Conservation (phyloP, 2,329 filamentous ascomycete genomes). For the Colletotrichum sp. region DNA sequence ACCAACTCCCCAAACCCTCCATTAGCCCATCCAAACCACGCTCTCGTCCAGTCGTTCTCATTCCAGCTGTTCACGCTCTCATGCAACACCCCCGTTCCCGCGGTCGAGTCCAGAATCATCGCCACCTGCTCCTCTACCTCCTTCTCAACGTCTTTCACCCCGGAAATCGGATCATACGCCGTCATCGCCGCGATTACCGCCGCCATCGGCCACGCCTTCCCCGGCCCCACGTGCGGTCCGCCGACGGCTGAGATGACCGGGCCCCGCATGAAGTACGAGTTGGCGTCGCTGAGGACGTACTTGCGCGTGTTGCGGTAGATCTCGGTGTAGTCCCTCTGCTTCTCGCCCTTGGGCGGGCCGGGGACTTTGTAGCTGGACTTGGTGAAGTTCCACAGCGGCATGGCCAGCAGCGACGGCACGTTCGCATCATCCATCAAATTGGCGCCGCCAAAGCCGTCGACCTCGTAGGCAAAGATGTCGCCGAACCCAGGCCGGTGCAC, state of each 20-base stretch:
- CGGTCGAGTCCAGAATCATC: conserved; percentile 45
- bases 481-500: conserved; percentile 58
- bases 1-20: conserved; percentile 48
- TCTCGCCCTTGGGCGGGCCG: conserved; percentile 1
- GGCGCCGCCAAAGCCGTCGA: conserved; percentile 73
- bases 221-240: conserved; percentile 68
- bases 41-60: conserved; percentile 42
- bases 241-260: conserved; percentile 75
- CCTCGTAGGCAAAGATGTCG: conserved; percentile 78
- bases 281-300: conserved; percentile 77
- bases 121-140: conserved; percentile 38
- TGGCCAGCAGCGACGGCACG: conserved; percentile 69
- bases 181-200: conserved; percentile 59
- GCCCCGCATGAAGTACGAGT: conserved; percentile 79
- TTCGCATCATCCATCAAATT: conserved; percentile 78
- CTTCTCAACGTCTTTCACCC: conserved; percentile 31
- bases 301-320: conserved; percentile 81
- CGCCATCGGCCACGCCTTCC: conserved; percentile 62
- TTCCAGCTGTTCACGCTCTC: conserved; percentile 51
- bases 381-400: conserved; percentile 67
- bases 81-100: conserved; percentile 50
- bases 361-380: conserved; percentile 6
- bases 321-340: conserved; percentile 57
- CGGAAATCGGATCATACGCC: conserved; percentile 32
- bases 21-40: conserved; percentile 52